Percentiles rank a stretch among this genome's conserved stretches.
phyloP scores from a whole-genome alignment of 306 rosid genomes.

The Dalbergia cochinchinensis region DNA sequence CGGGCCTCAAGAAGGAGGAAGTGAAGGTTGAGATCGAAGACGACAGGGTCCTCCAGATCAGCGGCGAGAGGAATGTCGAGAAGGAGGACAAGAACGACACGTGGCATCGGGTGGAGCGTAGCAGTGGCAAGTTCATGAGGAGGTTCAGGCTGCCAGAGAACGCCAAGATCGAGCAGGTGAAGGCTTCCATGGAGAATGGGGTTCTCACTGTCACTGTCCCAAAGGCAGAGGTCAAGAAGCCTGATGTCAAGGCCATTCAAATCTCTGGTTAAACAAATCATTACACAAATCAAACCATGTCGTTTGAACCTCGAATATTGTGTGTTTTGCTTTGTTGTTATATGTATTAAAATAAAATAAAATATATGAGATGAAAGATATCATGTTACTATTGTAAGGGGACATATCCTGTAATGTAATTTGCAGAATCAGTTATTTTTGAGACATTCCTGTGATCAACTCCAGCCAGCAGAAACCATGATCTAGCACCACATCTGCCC shows the following conservation, averaged over 20 bases:
- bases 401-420: too few species aligned
- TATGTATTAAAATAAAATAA: too few species aligned
- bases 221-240: constrained; percentile 46
- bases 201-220: constrained; percentile 55
- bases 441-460: too few species aligned
- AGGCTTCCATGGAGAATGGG: constrained; percentile 57
- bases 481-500: too few species aligned
- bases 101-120: constrained; percentile 55
- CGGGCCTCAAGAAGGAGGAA: constrained; percentile 52
- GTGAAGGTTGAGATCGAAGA: constrained; percentile 52
- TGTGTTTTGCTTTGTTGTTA: too few species aligned
- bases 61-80: constrained; percentile 50
- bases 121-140: constrained; percentile 51
- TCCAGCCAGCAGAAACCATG: too few species aligned
- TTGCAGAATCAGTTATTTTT: too few species aligned
- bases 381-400: too few species aligned
- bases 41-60: constrained; percentile 54
- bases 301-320: too few species aligned
- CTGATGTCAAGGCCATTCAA: constrained; percentile 43
- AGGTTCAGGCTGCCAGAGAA: constrained; percentile 51
- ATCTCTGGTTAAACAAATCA: constrained; percentile 43
- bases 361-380: too few species aligned
- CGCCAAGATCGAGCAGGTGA: constrained; percentile 39
- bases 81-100: constrained; percentile 53
- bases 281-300: too few species aligned